phyloP scores from a whole-genome alignment of 768 basidiomycete species.

The Lactifluus piperatus region DNA sequence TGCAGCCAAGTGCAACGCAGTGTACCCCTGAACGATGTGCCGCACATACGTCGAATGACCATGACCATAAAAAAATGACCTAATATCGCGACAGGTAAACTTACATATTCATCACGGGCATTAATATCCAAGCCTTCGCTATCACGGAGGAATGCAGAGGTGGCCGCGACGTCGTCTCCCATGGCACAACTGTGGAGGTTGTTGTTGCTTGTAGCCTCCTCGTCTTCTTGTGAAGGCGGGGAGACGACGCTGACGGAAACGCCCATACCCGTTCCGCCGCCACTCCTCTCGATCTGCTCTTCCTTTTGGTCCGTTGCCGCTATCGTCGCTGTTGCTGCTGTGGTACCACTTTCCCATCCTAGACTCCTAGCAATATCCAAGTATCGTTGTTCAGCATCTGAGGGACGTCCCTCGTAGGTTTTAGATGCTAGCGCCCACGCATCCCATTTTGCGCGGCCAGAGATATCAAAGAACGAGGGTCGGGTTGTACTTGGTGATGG shows the following conservation, averaged over 20 bases:
- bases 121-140: slow-evolving; percentile 44
- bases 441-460: slow-evolving; percentile 82
- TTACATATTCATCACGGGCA: slow-evolving; percentile 63
- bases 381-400: slow-evolving; percentile 56
- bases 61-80: too few species aligned
- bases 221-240: slow-evolving; percentile 28
- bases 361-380: slow-evolving; percentile 56
- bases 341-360: slow-evolving; percentile 50
- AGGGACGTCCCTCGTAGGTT: slow-evolving; percentile 33
- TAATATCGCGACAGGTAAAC: too few species aligned
- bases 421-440: slow-evolving; percentile 56
- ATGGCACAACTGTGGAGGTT: slow-evolving; percentile 57
- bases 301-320: slow-evolving; percentile 26
- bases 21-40: slow-evolving; percentile 75
- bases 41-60: neutral
- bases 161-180: slow-evolving; percentile 38
- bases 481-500: slow-evolving; percentile 44
- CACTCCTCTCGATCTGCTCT: slow-evolving; percentile 4
- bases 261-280: slow-evolving; percentile 43
- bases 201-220: slow-evolving; percentile 26
- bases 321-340: slow-evolving; percentile 7
- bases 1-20: slow-evolving; percentile 77
- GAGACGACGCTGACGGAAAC: slow-evolving; percentile 53
- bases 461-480: slow-evolving; percentile 71
- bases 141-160: slow-evolving; percentile 36